Base-by-base conservation (phyloP, 768 basidiomycete species). In the Termitomyces sp. region DNA sequence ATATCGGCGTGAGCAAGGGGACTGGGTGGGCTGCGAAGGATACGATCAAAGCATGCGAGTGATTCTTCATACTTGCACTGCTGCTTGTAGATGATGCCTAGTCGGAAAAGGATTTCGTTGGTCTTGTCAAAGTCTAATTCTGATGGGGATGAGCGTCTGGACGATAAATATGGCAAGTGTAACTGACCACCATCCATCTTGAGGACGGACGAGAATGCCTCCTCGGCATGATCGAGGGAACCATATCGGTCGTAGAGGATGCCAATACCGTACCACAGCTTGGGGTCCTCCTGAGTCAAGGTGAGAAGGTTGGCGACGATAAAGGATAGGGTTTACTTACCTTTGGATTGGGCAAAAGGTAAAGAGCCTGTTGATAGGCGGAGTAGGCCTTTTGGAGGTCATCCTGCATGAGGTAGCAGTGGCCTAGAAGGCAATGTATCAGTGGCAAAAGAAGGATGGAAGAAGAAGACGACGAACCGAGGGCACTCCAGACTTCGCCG, bases 71-170 rank as follows among this genome's bases (percentile, higher is more conserved):
- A 98, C 73, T 98, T 98, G 64, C 89, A 86, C 67, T 98, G 96
- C 66, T 98, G 96, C 75, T 99, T 98, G 80, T 98, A 98, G 58
- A 99, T 99, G 66, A 99, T 98, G 33, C 97, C 97, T 13, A 99
- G 81, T 32, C 97, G 86, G 76, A 98, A 99, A 27, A 96, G 86
- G 59, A 99, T 98, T 68, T 99, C 97, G 68, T 98, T 98, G 42
- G 94, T 89, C 76, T 98, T 98, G 76, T 98, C 94, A 62, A 98
- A 99, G 68, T 94, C 95, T 86, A 79, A 65, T 66, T 77, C 78
- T 79, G 15, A 66, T 70, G 52, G 67, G 59, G 64, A 58, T 63
- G 57, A 63, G 63, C 47, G 53, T 53, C 61, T 36, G 31, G 27
- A 46, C 18, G 47, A 51, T 39, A 12, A 42, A 35, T 29, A 7